Base-by-base conservation (phyloP, 352 stramenopile species). In the Pythium phragmitis region DNA sequence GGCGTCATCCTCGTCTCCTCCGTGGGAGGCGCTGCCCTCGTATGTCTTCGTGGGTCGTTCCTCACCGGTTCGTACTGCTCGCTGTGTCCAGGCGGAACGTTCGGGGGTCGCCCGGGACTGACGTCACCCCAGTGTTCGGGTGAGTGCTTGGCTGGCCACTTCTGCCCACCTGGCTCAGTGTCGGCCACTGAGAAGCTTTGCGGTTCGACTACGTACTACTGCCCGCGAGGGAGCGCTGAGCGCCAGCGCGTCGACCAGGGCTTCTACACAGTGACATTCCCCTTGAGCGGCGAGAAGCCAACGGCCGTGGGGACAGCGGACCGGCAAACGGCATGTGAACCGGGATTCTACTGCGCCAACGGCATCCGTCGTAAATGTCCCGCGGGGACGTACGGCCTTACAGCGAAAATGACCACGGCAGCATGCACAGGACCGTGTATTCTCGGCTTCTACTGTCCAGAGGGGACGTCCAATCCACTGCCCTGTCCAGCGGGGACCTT, bases 131-230 rank as follows among this genome's bases (percentile, higher is more conserved):
- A 55, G 34, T 91, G 82, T 71, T 89, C 82, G 7, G 82, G 80
- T 0, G 37, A 54, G 23, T 91, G 82, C 34, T 48, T 60, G 0
- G 61, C 68, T 8, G 82, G 82, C 2, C 75, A 79, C 69, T 88
- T 88, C 42, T 91, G 80, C 42, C 80, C 80, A 2, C 62, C 67
- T 19, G 85, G 82, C 36, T 93, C 85, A 12, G 88, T 74, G 19
- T 79, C 74, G 37, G 50, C 85, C n/a, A 74, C 46, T 19, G 67
- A 78, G 52, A 77, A 79, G 3, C 11, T 52, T 5, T 91, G 85
- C n/a, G 82, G 80, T 1, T 60, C 63, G 21, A 76, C 85, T 6
- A 68, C 60, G 13, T 89, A 71, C 68, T 91, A 80, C 59, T 93
- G 82, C 33, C 85, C 80, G 8, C 33, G 55, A 7, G 82, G 82